These are phyloP conservation scores for Selenicereus undatus DNA, from an alignment of 148 eudicot genomes.

Conservation along the genomic window DNA sequence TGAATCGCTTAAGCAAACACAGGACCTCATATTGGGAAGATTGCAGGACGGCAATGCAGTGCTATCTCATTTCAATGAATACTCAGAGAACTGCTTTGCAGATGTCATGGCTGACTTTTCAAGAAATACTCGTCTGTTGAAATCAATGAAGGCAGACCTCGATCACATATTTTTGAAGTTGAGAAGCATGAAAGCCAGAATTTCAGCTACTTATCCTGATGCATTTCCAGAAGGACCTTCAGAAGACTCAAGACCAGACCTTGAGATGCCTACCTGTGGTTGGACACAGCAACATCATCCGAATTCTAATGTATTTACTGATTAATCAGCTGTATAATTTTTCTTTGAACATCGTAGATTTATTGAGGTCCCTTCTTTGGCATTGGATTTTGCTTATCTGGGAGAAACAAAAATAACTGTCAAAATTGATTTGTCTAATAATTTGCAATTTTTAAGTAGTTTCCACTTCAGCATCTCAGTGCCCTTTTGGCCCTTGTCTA, in stretches of 20 bases:
- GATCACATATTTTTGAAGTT: conserved; percentile 87
- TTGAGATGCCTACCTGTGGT: conserved; percentile 43
- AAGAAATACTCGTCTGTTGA: conserved; percentile 64
- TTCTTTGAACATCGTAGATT: neutral
- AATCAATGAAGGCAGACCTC: conserved; percentile 86
- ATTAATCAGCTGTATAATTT: neutral
- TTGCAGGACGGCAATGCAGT: conserved; percentile 96
- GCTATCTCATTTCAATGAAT: conserved; percentile 82
- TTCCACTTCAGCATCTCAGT: too few relatives aligned
- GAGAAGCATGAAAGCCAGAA: conserved; percentile 80
- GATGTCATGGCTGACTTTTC: conserved; percentile 75
- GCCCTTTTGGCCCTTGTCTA: too few relatives aligned
- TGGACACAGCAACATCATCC: conserved; percentile 16
- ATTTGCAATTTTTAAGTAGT: too few relatives aligned
- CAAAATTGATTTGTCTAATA: too few relatives aligned
- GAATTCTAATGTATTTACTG: neutral
- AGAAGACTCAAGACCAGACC: conserved; percentile 80
- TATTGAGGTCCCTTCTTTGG: conserved; percentile 26
- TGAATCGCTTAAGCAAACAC: conserved; percentile 30
- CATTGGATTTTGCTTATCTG: too few relatives aligned
- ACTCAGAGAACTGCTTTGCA: conserved; percentile 69
- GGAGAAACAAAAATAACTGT: too few relatives aligned
- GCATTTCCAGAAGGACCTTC: conserved; percentile 69
- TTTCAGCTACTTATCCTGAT: conserved; percentile 80
- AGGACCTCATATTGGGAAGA: conserved; percentile 73